Evolutionary conservation across 2,329 filamentous ascomycete species (phyloP).

Genomic region (Trichoderma sp.): DNA sequence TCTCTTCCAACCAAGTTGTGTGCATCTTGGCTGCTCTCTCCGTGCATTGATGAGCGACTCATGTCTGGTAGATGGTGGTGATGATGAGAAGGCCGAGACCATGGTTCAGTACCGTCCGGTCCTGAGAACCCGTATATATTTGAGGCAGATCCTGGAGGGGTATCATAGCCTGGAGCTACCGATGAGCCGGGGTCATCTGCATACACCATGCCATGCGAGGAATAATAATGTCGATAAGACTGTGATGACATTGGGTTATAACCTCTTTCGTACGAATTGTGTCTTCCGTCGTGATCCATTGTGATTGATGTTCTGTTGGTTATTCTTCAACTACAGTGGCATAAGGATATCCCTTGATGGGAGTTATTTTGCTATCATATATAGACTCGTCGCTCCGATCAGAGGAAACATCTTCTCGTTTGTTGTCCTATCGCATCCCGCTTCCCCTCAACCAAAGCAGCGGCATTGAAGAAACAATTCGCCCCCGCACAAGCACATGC

Average conservation of each 20-base stretch:
- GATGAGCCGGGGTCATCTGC: not conserved
- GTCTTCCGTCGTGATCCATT: conserved; percentile 5
- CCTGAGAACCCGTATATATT: conserved; percentile 51
- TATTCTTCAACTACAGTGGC: conserved; percentile 41
- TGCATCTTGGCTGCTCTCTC: conserved; percentile 59
- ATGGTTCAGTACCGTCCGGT: conserved; percentile 31
- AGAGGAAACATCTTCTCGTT: not conserved
- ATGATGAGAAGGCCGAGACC: conserved; percentile 65
- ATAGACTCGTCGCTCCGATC: not conserved
- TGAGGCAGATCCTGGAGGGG: conserved; percentile 54
- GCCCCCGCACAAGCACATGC: not conserved
- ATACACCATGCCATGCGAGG: not conserved
- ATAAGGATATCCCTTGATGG: not conserved
- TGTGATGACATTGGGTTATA: not conserved
- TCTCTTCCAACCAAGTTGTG: conserved; percentile 84
- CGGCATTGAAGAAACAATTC: not conserved
- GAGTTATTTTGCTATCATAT: not conserved
- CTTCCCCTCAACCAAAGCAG: not conserved
- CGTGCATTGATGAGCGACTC: conserved; percentile 64
- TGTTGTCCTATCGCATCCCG: not conserved
- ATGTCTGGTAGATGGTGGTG: conserved; percentile 80
- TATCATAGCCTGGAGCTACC: conserved; percentile 54
- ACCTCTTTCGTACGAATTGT: not conserved
- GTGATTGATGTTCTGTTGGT: conserved; percentile 40
- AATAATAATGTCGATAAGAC: not conserved